A percentile compares a stretch with the other conserved stretches of the same genome.
phyloP scores from a whole-genome alignment of 202 grass and related monocot genomes.

The Schoenoplectus tabernaemontani region DNA sequence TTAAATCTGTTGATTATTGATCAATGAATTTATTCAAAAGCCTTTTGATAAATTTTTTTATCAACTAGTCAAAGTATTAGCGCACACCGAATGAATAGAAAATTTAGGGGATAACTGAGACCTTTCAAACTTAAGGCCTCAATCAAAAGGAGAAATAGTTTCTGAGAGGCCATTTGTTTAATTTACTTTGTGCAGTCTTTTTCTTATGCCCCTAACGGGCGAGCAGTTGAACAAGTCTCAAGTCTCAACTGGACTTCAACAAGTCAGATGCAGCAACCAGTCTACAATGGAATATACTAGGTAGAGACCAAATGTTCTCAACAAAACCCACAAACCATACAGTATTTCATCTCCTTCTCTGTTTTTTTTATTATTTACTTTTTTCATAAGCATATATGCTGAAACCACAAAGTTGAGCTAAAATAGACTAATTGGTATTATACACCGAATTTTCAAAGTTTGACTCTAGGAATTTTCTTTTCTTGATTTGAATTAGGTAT shows the following conservation, averaged over 20 bases:
- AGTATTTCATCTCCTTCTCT: not conserved
- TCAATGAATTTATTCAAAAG: not conserved
- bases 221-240: not conserved
- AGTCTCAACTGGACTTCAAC: no score
- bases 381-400: not conserved
- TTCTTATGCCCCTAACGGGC: not conserved
- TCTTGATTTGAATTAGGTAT: not conserved
- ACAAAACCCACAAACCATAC: not conserved
- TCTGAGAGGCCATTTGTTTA: not conserved
- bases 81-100: not conserved
- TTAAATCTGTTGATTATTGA: no score
- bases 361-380: not conserved
- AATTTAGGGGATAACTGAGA: not conserved
- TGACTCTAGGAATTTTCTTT: not conserved
- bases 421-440: not conserved
- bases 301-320: not conserved
- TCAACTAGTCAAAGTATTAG: not conserved
- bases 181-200: no score
- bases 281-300: not conserved
- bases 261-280: not conserved
- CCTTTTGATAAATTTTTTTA: no score
- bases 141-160: not conserved
- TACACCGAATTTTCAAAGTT: conserved; percentile 7
- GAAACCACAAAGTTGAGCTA: not conserved
- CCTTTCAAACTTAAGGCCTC: not conserved